Conservation (phyloP, 345 rosid genomes). For the Linum lewisii region DNA sequence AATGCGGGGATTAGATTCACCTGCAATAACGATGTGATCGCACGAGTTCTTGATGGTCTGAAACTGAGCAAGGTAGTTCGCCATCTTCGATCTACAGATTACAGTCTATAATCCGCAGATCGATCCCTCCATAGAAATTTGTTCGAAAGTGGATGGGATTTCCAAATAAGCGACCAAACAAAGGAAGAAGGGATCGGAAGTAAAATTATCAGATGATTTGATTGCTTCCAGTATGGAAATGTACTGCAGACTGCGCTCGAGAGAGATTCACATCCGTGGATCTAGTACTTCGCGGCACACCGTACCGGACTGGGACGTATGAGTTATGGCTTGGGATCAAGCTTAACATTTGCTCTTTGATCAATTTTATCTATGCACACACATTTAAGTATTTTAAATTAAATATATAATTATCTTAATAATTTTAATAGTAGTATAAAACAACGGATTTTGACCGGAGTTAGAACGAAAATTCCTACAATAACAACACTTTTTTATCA, state of each 20-base stretch:
- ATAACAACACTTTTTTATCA: too few relatives aligned
- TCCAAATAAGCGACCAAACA: background rate
- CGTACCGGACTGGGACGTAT: background rate
- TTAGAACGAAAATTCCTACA: too few relatives aligned
- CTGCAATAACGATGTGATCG: conserved; percentile 74
- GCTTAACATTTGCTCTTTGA: too few relatives aligned
- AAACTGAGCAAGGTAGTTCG: conserved; percentile 84
- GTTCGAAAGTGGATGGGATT: background rate
- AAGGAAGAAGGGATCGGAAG: background rate
- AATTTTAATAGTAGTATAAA: too few relatives aligned
- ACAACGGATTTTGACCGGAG: too few relatives aligned
- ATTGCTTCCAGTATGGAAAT: background rate
- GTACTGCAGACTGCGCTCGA: background rate
- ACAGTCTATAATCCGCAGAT: conserved; percentile 23
- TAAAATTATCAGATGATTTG: background rate
- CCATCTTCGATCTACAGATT: conserved; percentile 56
- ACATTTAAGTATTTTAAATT: too few relatives aligned
- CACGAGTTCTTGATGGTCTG: conserved; percentile 68
- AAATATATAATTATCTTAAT: too few relatives aligned
- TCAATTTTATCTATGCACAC: too few relatives aligned
- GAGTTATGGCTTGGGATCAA: background rate
- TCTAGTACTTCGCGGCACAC: background rate
- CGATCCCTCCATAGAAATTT: conserved; percentile 5
- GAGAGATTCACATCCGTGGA: background rate
- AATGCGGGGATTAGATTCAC: conserved; percentile 17